Conservation (phyloP, 176 grass and related monocot species). For the Rhynchospora tenuis region DNA sequence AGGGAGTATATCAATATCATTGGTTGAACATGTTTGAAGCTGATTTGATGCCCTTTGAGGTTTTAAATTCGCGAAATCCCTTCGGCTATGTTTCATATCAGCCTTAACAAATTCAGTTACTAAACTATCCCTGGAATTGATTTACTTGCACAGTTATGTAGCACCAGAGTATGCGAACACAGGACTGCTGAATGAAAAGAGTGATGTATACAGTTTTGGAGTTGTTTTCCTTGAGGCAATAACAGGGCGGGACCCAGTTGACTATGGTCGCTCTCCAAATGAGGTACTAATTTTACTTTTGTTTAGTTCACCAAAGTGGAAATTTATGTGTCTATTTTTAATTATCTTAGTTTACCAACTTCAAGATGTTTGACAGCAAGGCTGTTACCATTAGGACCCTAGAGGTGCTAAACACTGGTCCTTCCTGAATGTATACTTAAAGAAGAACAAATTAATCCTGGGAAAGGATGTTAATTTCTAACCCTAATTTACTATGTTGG, state of each 20-base stretch:
- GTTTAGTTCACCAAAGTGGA: not conserved
- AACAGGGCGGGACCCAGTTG: slow-evolving; percentile 92
- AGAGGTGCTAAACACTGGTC: not conserved
- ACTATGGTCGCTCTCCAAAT: slow-evolving; percentile 71
- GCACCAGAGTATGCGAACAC: slow-evolving; percentile 96
- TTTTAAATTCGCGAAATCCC: not conserved
- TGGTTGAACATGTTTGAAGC: not conserved
- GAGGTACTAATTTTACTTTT: slow-evolving; percentile 50
- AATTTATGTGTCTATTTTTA: not conserved
- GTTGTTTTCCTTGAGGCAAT: slow-evolving; percentile 96
- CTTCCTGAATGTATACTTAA: not conserved
- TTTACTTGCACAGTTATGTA: slow-evolving; percentile 57
- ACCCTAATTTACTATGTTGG: not conserved
- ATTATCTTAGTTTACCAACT: not conserved
- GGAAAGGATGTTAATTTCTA: not conserved
- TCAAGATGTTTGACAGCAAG: not conserved
- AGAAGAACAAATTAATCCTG: not conserved
- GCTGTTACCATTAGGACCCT: not conserved
- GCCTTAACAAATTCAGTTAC: not conserved
- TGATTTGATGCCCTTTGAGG: slow-evolving; percentile 13
- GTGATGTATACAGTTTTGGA: slow-evolving; percentile 96
- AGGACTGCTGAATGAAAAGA: slow-evolving; percentile 96
- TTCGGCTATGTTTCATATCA: not conserved
- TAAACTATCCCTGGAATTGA: slow-evolving; percentile 21
- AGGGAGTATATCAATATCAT: not conserved